Base-by-base conservation (phyloP, 2,329 filamentous ascomycete genomes). In the Cladophialophora yegresii region DNA sequence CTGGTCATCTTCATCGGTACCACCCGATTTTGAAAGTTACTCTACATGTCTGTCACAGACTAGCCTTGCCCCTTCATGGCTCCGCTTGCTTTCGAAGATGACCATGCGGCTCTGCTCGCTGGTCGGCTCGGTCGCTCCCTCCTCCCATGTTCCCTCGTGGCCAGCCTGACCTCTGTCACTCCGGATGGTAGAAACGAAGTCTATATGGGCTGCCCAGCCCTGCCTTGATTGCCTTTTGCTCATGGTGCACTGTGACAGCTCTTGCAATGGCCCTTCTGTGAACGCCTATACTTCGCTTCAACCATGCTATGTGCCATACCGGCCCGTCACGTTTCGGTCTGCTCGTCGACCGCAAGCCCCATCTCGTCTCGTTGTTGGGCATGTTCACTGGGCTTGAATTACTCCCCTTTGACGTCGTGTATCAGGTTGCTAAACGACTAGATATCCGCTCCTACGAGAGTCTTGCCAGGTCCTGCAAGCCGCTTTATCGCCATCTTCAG, bases 381-480 rank as follows among this genome's bases (percentile, higher is more conserved):
- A 71, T 71, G 69, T 64, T 53, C 53, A 43, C 60, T 16, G 43
- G 51, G 32, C 72, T 84, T 50, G 77, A 82, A 64, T 69, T 71
- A 32, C 75, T 90, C 12, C 87, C 88, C 0, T 87, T 84, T 71
- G 89, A 91, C 75, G 78, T 90, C n/a, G 76, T 89, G 30, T 83
- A 84, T 56, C 80, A 84, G 58, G 82, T 90, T 58, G 79, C 83
- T 7, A 77, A 78, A 6, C 76, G 80, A 61, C 78, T 91, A 40
- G 78, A 83, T 20, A 76, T 87, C 28, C 80, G 85, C 54, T 86
- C 89, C 68, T 79, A 85, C 45, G 81, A 86, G 64, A 79, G 83
- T 66, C 76, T 90, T 50, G 82, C 83, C 47, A 77, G 80, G 53
- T 81, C 81, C 49, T 85, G 84, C 66, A 79, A 75, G 5, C 77